A percentile compares a stretch with the other conserved stretches of the same genome.
phyloP scores from a whole-genome alignment of 345 rosid species.

The Aquilaria malaccensis region DNA sequence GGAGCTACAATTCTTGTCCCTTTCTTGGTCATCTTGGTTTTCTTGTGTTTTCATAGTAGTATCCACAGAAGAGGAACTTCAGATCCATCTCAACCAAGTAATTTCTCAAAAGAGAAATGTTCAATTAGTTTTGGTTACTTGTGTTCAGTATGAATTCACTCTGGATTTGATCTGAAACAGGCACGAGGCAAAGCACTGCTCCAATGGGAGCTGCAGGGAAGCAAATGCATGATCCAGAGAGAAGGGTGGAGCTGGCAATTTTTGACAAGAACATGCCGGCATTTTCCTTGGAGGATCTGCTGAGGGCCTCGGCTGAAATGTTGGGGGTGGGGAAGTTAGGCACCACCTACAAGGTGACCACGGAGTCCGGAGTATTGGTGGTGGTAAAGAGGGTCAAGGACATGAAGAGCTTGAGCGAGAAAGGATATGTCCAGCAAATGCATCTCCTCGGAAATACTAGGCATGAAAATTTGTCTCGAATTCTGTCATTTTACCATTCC shows the following conservation, averaged over 20 bases:
- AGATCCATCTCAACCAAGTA: neutral
- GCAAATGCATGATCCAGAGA: conserved; percentile 32
- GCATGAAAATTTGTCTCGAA: conserved; percentile 37
- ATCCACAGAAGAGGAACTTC: conserved; percentile 9
- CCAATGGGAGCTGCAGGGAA: conserved; percentile 11
- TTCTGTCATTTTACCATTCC: conserved; percentile 44
- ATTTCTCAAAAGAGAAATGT: no score
- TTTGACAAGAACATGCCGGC: conserved; percentile 26
- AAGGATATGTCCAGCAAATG: conserved; percentile 48
- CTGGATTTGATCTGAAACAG: neutral
- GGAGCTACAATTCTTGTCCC: conserved; percentile 26
- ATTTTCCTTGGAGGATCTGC: conserved; percentile 53
- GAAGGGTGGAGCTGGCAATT: conserved; percentile 34
- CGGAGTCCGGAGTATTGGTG: conserved; percentile 38
- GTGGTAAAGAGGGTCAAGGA: conserved; percentile 36
- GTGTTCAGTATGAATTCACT: conserved; percentile 18
- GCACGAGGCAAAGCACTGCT: neutral
- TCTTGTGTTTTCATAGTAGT: conserved; percentile 26
- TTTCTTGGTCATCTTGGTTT: conserved; percentile 15
- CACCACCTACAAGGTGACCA: conserved; percentile 36
- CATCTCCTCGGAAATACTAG: conserved; percentile 37
- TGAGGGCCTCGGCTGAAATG: conserved; percentile 46
- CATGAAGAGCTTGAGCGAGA: conserved; percentile 30
- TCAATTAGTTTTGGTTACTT: no score
- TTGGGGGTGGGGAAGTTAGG: conserved; percentile 45